These are phyloP conservation scores for Beauveria bassiana DNA, from an alignment of 2,329 filamentous ascomycete species.

Conservation along the genomic window DNA sequence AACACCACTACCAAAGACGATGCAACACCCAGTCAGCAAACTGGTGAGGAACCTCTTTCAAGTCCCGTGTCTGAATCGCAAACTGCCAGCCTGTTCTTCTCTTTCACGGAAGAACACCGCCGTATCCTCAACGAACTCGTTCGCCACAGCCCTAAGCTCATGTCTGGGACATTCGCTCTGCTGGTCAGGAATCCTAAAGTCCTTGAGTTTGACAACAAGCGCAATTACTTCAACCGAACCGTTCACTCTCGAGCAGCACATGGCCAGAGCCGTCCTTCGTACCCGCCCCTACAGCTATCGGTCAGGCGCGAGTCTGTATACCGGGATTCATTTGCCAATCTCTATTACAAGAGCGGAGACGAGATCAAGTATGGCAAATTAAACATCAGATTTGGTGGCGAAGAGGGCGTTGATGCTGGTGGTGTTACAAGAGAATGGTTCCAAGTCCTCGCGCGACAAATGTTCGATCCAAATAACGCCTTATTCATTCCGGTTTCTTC, in stretches of 20 bases:
- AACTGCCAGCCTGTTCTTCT: conserved; percentile 91
- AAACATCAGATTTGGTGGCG: conserved; percentile 92
- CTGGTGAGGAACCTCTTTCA: conserved; percentile 63
- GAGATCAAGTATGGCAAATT: conserved; percentile 99
- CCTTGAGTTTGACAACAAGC: conserved; percentile 98
- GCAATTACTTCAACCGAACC: conserved; percentile 94
- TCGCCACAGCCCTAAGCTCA: conserved; percentile 91
- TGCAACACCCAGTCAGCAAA: conserved; percentile 38
- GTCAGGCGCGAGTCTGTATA: conserved; percentile 94
- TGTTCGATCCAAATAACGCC: conserved; percentile 98
- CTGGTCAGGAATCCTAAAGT: conserved; percentile 98
- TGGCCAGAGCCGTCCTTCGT: conserved; percentile 61
- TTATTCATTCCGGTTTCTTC: conserved; percentile 95
- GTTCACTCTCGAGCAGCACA: conserved; percentile 65
- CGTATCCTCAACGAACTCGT: conserved; percentile 98
- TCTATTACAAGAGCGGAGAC: conserved; percentile 92
- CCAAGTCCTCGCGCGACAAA: conserved; percentile 90
- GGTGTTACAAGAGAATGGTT: conserved; percentile 99
- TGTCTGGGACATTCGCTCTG: conserved; percentile 95
- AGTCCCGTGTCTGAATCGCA: conserved; percentile 69
- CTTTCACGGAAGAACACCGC: conserved; percentile 93
- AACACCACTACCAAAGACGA: conserved; percentile 78
- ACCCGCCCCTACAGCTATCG: conserved; percentile 70
- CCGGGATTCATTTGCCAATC: conserved; percentile 95
- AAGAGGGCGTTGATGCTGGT: conserved; percentile 95